Percentiles rank a stretch among this genome's conserved stretches.
phyloP scores from a whole-genome alignment of 2,329 filamentous ascomycete genomes.

The Diaporthe vaccinii region DNA sequence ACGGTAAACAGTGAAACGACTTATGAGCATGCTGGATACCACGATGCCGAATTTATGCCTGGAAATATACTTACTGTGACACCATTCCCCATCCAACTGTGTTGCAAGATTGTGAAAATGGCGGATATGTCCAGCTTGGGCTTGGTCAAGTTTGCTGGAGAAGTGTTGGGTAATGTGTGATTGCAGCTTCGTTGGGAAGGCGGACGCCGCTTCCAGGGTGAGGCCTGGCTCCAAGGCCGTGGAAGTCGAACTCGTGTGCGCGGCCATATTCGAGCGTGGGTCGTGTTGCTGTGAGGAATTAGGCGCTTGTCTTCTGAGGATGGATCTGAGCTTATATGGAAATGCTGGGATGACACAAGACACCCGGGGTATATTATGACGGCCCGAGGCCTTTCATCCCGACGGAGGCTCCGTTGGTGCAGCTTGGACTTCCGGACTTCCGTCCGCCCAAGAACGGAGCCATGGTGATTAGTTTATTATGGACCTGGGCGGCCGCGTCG shows the following conservation, averaged over 20 bases:
- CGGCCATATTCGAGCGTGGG: neutral
- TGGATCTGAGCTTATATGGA: neutral
- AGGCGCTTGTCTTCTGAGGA: neutral
- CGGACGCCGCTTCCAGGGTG: neutral
- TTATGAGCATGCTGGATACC: too few relatives aligned
- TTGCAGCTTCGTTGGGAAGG: conserved; percentile 4
- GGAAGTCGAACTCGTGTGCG: neutral
- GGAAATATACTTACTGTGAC: conserved; percentile 3
- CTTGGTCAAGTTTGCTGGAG: conserved; percentile 13
- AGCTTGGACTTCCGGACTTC: neutral
- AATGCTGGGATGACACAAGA: neutral
- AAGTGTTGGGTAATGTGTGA: conserved; percentile 9
- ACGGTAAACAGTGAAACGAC: neutral
- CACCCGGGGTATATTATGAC: neutral
- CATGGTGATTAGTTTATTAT: neutral
- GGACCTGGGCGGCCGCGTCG: neutral
- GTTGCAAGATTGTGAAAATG: conserved; percentile 34
- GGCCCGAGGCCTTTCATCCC: neutral
- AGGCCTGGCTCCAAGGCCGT: neutral
- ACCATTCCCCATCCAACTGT: conserved; percentile 26
- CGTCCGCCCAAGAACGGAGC: neutral
- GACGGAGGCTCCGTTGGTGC: neutral
- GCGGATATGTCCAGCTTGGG: conserved; percentile 33
- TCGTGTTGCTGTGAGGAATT: neutral
- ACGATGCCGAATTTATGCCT: too few relatives aligned